phyloP scores from a whole-genome alignment of 208 protist genomes.

The Leishmania major region DNA sequence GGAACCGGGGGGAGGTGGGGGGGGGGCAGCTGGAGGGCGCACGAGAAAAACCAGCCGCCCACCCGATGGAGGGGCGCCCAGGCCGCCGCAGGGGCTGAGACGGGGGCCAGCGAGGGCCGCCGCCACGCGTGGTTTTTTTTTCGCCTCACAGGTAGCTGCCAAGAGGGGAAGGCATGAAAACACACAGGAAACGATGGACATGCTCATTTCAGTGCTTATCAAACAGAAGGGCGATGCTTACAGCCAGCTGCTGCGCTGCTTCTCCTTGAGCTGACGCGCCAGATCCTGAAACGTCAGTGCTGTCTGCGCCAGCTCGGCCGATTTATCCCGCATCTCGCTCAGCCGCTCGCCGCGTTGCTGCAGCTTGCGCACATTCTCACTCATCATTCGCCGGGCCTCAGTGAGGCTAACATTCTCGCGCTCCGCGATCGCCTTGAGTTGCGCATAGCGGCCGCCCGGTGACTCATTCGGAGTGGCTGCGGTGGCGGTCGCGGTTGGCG shows the following conservation, averaged over 20 bases:
- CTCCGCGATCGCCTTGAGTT: constrained; percentile 81
- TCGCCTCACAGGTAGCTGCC: not conserved
- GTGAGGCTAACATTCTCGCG: constrained; percentile 80
- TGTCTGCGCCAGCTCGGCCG: constrained; percentile 68
- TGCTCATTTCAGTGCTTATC: not conserved
- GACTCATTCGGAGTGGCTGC: constrained; percentile 5
- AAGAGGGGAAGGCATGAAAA: not conserved
- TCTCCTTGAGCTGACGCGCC: constrained; percentile 74
- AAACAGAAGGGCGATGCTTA: constrained; percentile 23
- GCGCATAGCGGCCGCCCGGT: constrained; percentile 58
- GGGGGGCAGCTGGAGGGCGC: no score
- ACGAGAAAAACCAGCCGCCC: no score
- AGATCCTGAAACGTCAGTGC: constrained; percentile 77
- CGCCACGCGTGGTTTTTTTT: not conserved
- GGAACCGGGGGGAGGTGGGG: no score
- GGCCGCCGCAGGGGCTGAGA: no score
- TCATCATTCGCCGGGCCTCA: constrained; percentile 85
- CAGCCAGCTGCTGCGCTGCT: constrained; percentile 77
- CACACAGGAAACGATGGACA: not conserved
- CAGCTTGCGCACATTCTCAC: constrained; percentile 69
- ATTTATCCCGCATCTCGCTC: constrained; percentile 59
- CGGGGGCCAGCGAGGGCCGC: no score
- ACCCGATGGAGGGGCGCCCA: no score
- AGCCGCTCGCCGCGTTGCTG: constrained; percentile 76
- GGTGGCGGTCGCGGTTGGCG: constrained; percentile 4